Evolutionary conservation across 1,284 basidiomycete genomes (phyloP), one percentile per base, ranked within the genome.

Genomic region (Cerioporus squamosus): DNA sequence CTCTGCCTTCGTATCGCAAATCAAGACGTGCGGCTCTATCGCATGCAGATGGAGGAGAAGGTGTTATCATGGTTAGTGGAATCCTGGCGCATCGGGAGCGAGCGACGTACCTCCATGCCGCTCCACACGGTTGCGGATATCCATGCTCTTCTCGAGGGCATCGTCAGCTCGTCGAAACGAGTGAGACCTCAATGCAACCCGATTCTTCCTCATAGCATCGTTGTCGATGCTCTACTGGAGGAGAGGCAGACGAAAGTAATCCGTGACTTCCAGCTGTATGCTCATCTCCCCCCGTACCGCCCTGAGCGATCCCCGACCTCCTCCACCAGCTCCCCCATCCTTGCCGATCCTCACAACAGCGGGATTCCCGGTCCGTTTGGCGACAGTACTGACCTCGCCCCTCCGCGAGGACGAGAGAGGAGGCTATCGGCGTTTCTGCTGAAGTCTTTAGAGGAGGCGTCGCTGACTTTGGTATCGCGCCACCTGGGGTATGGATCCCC

Each of bases 41-140:
- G 88, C 4, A 84, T 92, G 79, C 86, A 88, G 36, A 77, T 97
- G 15, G 91, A 94, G 68, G 92, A 94, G 66, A 93, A 93, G 69
- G 87, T 93, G 0, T 70, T 95, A 17, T 82, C 78, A 38, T 98
- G 96, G 95, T 75, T 97, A 22, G 75, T 83, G n/a, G 86, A 89
- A 58, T 82, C 79, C 31, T 95, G 93, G 93, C 83, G 81, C 52
- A 74, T 86, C 6, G 61, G 62, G 18, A 57, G 38, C 15, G 59
- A 53, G 26, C 62, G 56, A 9, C 62, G 64, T 62, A 75, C 75
- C 22, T 79, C 76, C 42, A 75, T 83, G 63, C 76, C 83, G 3
- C 72, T 84, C 14, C 79, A 85, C 60, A 80, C 81, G 1, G 74
- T 85, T 20, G 72, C 76, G 24, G 93, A 95, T 67, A 70, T 91